phyloP scores from a whole-genome alignment of 441 rosid species.

The Populus hybrid region DNA sequence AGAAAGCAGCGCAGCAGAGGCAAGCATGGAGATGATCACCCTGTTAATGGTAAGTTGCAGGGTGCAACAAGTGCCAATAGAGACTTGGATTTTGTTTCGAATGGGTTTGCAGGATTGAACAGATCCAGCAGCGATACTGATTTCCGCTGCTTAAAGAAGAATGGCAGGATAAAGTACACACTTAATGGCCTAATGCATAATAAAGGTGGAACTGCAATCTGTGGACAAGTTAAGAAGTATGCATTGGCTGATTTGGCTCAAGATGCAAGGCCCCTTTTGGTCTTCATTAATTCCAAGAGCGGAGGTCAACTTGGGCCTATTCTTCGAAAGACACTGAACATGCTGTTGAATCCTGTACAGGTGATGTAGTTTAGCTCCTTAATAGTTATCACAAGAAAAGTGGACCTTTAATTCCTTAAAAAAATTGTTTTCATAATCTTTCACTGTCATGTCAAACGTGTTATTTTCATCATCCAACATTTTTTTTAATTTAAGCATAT shows the following conservation, averaged over 20 bases:
- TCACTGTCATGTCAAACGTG: not conserved
- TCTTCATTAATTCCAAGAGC: conserved; percentile 63
- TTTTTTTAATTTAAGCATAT: not conserved
- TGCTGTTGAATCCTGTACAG: conserved; percentile 68
- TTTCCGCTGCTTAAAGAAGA: conserved; percentile 31
- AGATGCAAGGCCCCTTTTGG: conserved; percentile 60
- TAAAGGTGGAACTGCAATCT: conserved; percentile 26
- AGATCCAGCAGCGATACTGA: conserved; percentile 40
- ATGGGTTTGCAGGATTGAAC: conserved; percentile 44
- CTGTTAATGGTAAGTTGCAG: conserved; percentile 34
- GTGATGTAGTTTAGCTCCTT: conserved; percentile 21
- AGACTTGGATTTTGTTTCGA: conserved; percentile 25
- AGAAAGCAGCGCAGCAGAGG: conserved; percentile 38
- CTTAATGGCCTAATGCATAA: conserved; percentile 33
- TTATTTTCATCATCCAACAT: not conserved
- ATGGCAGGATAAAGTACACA: conserved; percentile 24
- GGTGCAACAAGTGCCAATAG: conserved; percentile 33
- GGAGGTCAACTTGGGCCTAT: conserved; percentile 65
- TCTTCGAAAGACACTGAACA: conserved; percentile 58
- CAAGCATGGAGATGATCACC: conserved; percentile 38
- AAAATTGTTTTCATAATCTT: not conserved
- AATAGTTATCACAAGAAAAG: not conserved
- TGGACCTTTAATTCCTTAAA: not conserved
- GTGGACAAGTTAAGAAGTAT: conserved; percentile 34
- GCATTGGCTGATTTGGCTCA: conserved; percentile 44